Conservation (phyloP, 2,329 filamentous ascomycete genomes). For the Botrytis pseudocinerea region DNA sequence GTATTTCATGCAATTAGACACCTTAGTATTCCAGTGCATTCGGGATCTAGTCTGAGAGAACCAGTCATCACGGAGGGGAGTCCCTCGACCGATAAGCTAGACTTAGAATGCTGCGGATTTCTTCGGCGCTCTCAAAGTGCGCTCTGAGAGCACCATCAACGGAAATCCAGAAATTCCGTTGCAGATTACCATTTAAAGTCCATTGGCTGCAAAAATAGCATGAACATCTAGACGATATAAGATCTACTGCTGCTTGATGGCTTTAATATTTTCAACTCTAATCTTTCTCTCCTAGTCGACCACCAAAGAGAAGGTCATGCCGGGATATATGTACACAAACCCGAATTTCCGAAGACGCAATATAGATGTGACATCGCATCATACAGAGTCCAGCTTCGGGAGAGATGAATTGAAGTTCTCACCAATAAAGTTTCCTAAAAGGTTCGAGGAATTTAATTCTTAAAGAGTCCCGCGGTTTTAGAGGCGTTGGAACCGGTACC, state of each 20-base stretch:
- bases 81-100: background rate
- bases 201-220: background rate
- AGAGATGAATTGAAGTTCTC: background rate
- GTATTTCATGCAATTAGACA: background rate
- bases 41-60: background rate
- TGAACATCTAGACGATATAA: background rate
- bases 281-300: background rate
- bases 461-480: background rate
- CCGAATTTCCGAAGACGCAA: rapidly evolving
- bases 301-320: background rate
- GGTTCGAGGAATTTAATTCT: no score
- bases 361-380: background rate
- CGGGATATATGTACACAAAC: background rate
- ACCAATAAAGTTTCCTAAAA: background rate
- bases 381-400: background rate
- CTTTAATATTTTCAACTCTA: background rate
- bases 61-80: background rate
- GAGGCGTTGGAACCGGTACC: background rate
- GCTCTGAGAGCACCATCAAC: background rate
- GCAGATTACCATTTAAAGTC: background rate
- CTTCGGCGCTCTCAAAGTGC: background rate
- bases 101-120: background rate
- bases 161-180: background rate
- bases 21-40: background rate
- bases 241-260: background rate